phyloP scores from a whole-genome alignment of 2,329 filamentous ascomycete genomes.

The Parafenestella ontariensis region DNA sequence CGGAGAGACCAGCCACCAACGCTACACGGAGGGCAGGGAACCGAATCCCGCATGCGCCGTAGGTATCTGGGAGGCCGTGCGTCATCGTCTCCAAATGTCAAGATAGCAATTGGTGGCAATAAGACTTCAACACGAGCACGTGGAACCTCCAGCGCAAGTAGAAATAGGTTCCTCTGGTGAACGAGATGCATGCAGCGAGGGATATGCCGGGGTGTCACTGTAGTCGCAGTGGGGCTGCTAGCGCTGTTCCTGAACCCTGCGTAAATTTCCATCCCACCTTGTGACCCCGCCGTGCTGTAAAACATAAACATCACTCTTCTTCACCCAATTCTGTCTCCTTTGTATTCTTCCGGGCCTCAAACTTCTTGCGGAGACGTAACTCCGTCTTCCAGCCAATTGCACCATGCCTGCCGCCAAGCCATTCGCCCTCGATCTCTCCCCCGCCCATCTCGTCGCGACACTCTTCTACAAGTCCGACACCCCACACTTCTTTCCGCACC shows the following conservation, averaged over 20 bases:
- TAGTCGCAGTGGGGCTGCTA: conserved; percentile 1
- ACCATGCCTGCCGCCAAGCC: conserved; percentile 25
- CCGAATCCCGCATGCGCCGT: too few species aligned
- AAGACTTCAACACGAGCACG: too few species aligned
- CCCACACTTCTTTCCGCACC: conserved; percentile 53
- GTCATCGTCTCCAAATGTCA: neutral
- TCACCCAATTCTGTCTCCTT: neutral
- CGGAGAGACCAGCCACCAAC: too few species aligned
- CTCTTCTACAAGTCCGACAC: conserved; percentile 48
- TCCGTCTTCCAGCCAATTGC: neutral
- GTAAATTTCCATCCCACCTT: conserved; percentile 9
- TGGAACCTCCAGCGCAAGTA: too few species aligned
- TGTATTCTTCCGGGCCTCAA: neutral
- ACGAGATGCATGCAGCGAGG: neutral
- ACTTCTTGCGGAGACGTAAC: neutral
- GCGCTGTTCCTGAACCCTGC: conserved; percentile 4
- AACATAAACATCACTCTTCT: neutral
- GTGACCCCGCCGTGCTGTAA: conserved; percentile 1
- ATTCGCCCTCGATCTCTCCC: conserved; percentile 25
- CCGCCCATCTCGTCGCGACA: conserved; percentile 43
- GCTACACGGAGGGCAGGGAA: too few species aligned
- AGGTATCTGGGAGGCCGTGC: neutral
- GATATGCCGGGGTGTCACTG: neutral
- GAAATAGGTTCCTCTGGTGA: neutral
- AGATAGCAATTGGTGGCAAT: neutral